Conservation (phyloP, 345 rosid species). For the Isatis tinctoria region DNA sequence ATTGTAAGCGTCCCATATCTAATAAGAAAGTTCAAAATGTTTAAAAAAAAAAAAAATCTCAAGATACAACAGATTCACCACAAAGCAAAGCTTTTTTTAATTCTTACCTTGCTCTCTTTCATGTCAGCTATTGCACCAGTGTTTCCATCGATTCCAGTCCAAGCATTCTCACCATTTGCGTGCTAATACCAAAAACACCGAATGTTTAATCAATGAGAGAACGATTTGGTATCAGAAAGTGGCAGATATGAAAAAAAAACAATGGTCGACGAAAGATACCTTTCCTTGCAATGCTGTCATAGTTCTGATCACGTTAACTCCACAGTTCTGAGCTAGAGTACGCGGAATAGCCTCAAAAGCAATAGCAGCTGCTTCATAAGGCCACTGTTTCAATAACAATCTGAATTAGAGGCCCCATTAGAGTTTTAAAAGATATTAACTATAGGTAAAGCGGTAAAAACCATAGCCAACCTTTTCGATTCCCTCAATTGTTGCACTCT, state of each 20-base stretch:
- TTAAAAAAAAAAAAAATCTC: neutral
- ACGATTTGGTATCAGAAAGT: neutral
- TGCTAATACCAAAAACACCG: slow-evolving; percentile 41
- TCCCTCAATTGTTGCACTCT: slow-evolving; percentile 89
- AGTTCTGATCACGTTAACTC: slow-evolving; percentile 34
- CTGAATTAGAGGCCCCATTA: neutral
- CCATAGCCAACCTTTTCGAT: slow-evolving; percentile 63
- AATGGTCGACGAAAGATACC: slow-evolving; percentile 31
- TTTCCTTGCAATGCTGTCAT: slow-evolving; percentile 64
- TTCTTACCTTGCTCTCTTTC: slow-evolving; percentile 75
- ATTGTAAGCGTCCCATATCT: slow-evolving; percentile 97
- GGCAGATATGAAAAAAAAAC: neutral
- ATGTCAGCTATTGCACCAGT: slow-evolving; percentile 86
- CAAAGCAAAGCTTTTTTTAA: neutral
- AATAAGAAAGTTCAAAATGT: slow-evolving; percentile 5
- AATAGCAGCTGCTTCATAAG: slow-evolving; percentile 95
- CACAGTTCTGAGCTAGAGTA: slow-evolving; percentile 50
- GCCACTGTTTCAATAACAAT: slow-evolving; percentile 60
- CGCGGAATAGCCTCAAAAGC: slow-evolving; percentile 97
- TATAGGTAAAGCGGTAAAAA: neutral
- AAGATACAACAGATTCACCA: neutral
- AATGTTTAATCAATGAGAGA: neutral
- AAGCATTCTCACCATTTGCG: slow-evolving; percentile 96
- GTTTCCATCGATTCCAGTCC: slow-evolving; percentile 92
- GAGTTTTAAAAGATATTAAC: neutral